Conservation (phyloP, 495 filamentous ascomycete genomes). For the Penicillium samsonianum region DNA sequence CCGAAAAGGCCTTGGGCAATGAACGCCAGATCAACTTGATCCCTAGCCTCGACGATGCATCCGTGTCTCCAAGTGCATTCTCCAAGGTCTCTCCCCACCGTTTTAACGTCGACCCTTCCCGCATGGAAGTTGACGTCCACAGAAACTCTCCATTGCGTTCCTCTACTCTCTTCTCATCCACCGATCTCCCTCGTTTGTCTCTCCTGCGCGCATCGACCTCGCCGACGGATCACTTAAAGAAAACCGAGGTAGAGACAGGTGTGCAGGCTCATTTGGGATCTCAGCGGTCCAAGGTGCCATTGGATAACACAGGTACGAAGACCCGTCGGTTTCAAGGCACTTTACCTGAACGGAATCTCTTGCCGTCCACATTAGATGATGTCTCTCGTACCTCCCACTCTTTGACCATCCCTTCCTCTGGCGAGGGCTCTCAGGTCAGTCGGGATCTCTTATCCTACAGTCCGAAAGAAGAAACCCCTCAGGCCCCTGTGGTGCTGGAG, state of each 20-base stretch:
- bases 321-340: constrained; percentile 21
- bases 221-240: constrained; percentile 29
- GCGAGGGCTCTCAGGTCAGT: constrained; percentile 21
- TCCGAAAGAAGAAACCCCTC: constrained; percentile 20
- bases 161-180: constrained; percentile 33
- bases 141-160: constrained; percentile 40
- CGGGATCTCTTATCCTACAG: constrained; percentile 24
- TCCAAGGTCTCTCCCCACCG: constrained; percentile 41
- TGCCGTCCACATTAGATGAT: constrained; percentile 39
- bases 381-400: constrained; percentile 24
- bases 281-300: constrained; percentile 21
- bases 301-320: constrained; percentile 30
- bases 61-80: constrained; percentile 36
- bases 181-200: constrained; percentile 30
- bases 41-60: constrained; percentile 35
- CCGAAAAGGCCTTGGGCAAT: constrained; percentile 38
- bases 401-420: constrained; percentile 20
- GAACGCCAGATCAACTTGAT: constrained; percentile 33
- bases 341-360: constrained; percentile 29
- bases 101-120: constrained; percentile 38
- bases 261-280: constrained; percentile 13
- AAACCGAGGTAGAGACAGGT: constrained; percentile 19
- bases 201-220: constrained; percentile 35
- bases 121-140: constrained; percentile 50
- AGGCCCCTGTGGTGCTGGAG: constrained; percentile 26